phyloP scores from a whole-genome alignment of 208 protist species.

The Leishmania martiniquensis region DNA sequence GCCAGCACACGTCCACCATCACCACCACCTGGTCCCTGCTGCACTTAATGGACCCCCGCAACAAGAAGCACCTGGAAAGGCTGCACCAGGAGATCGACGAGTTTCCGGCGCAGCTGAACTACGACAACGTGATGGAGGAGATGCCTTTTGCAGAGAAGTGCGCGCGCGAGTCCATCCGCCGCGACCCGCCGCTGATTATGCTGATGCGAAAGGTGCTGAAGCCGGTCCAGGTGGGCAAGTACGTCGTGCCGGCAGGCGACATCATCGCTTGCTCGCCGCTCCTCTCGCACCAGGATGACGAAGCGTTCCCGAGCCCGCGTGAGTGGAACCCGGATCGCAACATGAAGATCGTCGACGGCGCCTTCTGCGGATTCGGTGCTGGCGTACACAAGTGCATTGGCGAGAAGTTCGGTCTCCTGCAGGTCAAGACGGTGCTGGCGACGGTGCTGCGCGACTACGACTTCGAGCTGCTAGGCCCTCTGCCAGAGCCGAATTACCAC shows the following conservation, averaged over 20 bases:
- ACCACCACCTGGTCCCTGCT: slow-evolving; percentile 92
- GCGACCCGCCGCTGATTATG: slow-evolving; percentile 92
- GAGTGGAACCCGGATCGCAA: slow-evolving; percentile 90
- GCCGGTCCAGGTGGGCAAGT: slow-evolving; percentile 74
- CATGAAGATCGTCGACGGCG: slow-evolving; percentile 73
- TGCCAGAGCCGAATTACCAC: slow-evolving; percentile 89
- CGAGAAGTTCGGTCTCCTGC: slow-evolving; percentile 93
- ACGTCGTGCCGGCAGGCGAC: slow-evolving; percentile 88
- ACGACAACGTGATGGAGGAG: slow-evolving; percentile 90
- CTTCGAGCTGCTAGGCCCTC: slow-evolving; percentile 70
- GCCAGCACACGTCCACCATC: slow-evolving; percentile 94
- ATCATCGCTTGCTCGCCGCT: slow-evolving; percentile 88
- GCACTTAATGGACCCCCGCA: slow-evolving; percentile 73
- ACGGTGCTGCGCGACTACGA: slow-evolving; percentile 90
- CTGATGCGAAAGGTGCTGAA: slow-evolving; percentile 93
- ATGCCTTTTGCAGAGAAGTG: slow-evolving; percentile 89
- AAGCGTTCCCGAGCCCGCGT: slow-evolving; percentile 83
- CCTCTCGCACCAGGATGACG: slow-evolving; percentile 79
- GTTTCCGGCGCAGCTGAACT: slow-evolving; percentile 83
- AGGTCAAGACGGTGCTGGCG: slow-evolving; percentile 93
- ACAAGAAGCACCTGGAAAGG: slow-evolving; percentile 63
- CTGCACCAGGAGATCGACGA: slow-evolving; percentile 78
- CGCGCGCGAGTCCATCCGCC: slow-evolving; percentile 91
- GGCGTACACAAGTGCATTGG: slow-evolving; percentile 94
- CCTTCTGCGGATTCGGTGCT: slow-evolving; percentile 89